A percentile compares a stretch with the other conserved stretches of the same genome.
These are phyloP conservation scores for Sporobolomyces phaffii DNA, from an alignment of 768 basidiomycete species.

Conservation along the genomic window DNA sequence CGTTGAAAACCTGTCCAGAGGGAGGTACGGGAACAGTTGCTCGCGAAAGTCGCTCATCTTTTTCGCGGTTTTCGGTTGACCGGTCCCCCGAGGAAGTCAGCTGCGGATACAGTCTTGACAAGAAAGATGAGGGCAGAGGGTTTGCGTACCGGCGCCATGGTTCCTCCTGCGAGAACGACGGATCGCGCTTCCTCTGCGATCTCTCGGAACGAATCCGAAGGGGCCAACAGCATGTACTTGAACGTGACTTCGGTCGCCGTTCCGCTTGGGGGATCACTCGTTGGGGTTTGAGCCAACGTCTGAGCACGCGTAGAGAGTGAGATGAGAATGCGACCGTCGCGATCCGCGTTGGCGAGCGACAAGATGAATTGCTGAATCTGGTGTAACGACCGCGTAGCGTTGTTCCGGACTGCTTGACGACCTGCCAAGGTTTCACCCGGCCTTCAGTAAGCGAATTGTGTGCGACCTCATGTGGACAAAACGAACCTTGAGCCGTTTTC, in stretches of 20 bases:
- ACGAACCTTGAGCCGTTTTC: slow-evolving; percentile 21
- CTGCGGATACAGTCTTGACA: too few species aligned
- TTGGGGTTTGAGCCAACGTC: slow-evolving; percentile 5
- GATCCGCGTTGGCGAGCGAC: slow-evolving; percentile 51
- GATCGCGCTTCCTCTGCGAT: slow-evolving; percentile 72
- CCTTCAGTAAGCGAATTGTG: too few species aligned
- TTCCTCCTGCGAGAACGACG: slow-evolving; percentile 90
- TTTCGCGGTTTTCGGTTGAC: too few species aligned
- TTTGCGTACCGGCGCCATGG: slow-evolving; percentile 93
- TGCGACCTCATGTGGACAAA: too few species aligned
- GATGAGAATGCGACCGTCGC: slow-evolving; percentile 49
- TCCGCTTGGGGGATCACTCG: too few species aligned
- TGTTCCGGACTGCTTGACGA: slow-evolving; percentile 24
- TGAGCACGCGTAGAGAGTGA: neutral
- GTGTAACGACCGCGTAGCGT: slow-evolving; percentile 31
- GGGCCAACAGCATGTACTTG: slow-evolving; percentile 88
- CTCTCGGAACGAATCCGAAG: slow-evolving; percentile 76
- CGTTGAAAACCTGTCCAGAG: slow-evolving; percentile 59
- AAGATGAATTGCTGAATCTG: slow-evolving; percentile 39
- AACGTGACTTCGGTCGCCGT: slow-evolving; percentile 54
- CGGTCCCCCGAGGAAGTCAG: slow-evolving; percentile 3
- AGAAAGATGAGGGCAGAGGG: too few species aligned
- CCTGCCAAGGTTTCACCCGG: slow-evolving; percentile 10
- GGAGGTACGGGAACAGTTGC: slow-evolving; percentile 69
- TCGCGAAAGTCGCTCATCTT: slow-evolving; percentile 80